Base-by-base conservation (phyloP, 352 stramenopile species). In the Globisporangium rhizosaccharum region DNA sequence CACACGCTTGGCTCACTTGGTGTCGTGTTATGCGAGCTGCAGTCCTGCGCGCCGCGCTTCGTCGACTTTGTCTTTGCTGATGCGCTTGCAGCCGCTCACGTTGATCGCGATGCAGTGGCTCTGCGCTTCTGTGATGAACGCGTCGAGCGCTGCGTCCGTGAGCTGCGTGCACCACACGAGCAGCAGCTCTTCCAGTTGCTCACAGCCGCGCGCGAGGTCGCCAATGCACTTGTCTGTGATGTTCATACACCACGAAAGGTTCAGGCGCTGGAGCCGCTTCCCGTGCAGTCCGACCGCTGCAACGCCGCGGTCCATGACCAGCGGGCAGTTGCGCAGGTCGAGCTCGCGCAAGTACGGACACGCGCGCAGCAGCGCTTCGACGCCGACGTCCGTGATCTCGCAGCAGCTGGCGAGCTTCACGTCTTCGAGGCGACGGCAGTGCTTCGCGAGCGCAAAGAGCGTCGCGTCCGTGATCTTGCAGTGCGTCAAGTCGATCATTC, bases 231-330 rank as follows among this genome's bases (percentile, higher is more conserved):
- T 88, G 73, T 95, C 86, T 11, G 86, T 95, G 58, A 95, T 88
- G 69, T 94, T 92, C 71, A 93, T 86, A 67, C 85, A 94, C 86
- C 86, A 95, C 51, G 84, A 91, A 33, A 95, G 53, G 57, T 93
- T 89, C 39, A 95, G 61, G 25, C 58, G 65, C 56, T 88, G 73
- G 46, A 95, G 70, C 14, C 73, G 75, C 46, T 81, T 72, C 26
- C 70, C 77, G 46, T 88, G 71, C 5, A 37, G 52, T 30, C 74
- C 82, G 11, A 90, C 57, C n/a, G 76, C 72, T 26, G 69, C 62
- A 10, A 90, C 78, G 18, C 83, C 79, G 20, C 78, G 73, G 61
- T 95, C 85, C 44, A 80, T 93, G 47, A 95, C 65, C n/a, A 89
- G 68, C 18, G 73, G 79, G 46, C 85, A 95, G 60, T 95, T 93